Percentiles rank a stretch among this genome's conserved stretches.
Conservation (phyloP, 2,329 filamentous ascomycete genomes). For the Colletotrichum phormii region DNA sequence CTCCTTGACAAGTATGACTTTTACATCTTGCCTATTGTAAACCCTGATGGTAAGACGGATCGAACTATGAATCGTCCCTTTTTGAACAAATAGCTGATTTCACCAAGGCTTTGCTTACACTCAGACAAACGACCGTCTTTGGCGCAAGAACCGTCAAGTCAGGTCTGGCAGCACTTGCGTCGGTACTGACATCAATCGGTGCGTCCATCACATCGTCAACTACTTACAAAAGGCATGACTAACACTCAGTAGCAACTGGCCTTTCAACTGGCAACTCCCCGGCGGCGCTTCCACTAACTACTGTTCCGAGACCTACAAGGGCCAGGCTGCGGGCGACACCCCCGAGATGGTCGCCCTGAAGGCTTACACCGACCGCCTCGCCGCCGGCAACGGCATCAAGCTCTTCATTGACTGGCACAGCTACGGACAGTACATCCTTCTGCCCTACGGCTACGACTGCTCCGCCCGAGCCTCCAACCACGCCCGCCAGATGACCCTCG, state of each 20-base stretch:
- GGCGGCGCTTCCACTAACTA: constrained; percentile 64
- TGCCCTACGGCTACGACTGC: constrained; percentile 59
- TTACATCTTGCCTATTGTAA: constrained; percentile 72
- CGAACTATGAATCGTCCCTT: not conserved
- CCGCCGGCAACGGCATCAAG: constrained; percentile 48
- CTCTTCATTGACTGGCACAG: constrained; percentile 62
- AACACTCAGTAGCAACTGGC: constrained; percentile 58
- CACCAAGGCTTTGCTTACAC: constrained; percentile 67
- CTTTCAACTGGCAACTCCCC: constrained; percentile 61
- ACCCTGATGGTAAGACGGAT: constrained; percentile 63
- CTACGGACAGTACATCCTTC: constrained; percentile 58
- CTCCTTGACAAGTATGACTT: constrained; percentile 74
- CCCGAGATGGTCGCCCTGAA: constrained; percentile 64
- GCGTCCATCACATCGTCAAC: not conserved
- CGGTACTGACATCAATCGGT: constrained; percentile 68
- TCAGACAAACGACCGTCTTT: constrained; percentile 67
- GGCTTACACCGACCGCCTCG: constrained; percentile 45
- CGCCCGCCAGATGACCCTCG: constrained; percentile 52
- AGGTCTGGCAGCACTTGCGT: constrained; percentile 54
- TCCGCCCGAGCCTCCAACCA: constrained; percentile 51
- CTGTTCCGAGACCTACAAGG: constrained; percentile 62
- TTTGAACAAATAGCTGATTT: not conserved
- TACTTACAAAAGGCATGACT: not conserved
- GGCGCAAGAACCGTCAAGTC: constrained; percentile 70
- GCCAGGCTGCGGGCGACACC: constrained; percentile 55